Evolutionary conservation across 1,139 yeast species (phyloP).

Genomic region (Williopsis jadinii): DNA sequence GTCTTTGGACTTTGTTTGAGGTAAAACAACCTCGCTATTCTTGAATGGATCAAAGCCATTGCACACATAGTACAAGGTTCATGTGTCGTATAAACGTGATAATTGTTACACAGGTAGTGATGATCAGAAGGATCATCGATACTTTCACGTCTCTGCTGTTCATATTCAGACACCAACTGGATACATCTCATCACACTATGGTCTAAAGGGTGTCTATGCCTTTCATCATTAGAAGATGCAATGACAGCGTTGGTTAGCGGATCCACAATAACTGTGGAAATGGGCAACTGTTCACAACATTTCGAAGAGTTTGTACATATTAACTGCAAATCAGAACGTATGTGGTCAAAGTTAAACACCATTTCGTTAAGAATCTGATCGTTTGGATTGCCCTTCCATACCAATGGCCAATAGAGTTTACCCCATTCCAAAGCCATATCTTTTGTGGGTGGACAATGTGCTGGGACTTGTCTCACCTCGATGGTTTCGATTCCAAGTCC

Average conservation of each 20-base stretch:
- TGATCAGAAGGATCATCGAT: constrained; percentile 11
- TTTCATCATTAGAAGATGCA: constrained; percentile 31
- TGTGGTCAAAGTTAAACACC: constrained; percentile 39
- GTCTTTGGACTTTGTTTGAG: constrained; percentile 38
- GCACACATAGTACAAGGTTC: constrained; percentile 97
- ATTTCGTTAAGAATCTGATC: constrained; percentile 60
- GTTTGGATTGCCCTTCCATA: constrained; percentile 91
- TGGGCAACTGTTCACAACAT: constrained; percentile 24
- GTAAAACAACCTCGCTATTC: constrained; percentile 66
- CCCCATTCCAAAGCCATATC: constrained; percentile 64
- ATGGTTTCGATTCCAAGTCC: constrained; percentile 22
- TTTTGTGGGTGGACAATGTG: constrained; percentile 52
- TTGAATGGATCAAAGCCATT: constrained; percentile 92
- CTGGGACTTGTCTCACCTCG: constrained; percentile 35
- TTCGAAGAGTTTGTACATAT: constrained; percentile 26
- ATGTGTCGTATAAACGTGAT: constrained; percentile 80
- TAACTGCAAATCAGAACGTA: constrained; percentile 32
- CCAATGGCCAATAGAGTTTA: constrained; percentile 67
- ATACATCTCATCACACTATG: constrained; percentile 78
- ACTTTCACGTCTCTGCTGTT: constrained; percentile 14
- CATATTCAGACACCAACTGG: constrained; percentile 23
- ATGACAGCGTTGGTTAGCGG: constrained; percentile 33
- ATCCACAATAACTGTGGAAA: constrained; percentile 44
- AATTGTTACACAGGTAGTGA: constrained; percentile 65
- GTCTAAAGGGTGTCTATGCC: constrained; percentile 42